phyloP scores from a whole-genome alignment of 108 stramenopile species.

The Stephanodiscus triporus region DNA sequence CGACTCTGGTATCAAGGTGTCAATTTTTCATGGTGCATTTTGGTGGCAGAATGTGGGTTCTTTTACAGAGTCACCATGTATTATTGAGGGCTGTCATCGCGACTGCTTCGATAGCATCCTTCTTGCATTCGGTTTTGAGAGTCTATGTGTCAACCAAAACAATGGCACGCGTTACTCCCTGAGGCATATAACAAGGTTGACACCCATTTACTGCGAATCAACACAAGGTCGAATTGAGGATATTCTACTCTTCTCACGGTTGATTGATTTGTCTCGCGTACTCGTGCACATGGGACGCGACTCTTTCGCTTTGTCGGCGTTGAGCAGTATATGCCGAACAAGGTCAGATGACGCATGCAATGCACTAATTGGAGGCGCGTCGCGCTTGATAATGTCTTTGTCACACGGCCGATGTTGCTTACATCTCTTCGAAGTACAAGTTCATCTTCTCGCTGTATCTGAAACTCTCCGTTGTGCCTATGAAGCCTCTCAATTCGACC shows the following conservation, averaged over 20 bases:
- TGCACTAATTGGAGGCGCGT: conserved; percentile 1
- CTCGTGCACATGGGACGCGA: conserved; percentile 45
- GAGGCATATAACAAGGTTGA: background rate
- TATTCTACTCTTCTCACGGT: conserved; percentile 15
- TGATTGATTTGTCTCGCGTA: conserved; percentile 37
- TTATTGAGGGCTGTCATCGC: background rate
- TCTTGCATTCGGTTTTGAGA: conserved; percentile 30
- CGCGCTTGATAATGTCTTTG: conserved; percentile 4
- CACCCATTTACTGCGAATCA: background rate
- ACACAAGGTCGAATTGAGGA: conserved; percentile 4
- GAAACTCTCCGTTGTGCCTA: conserved; percentile 2
- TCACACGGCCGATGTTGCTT: conserved; percentile 17
- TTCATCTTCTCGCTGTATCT: conserved; percentile 24
- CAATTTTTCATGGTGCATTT: conserved; percentile 26
- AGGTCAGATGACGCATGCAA: conserved; percentile 2
- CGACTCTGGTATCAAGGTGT: background rate
- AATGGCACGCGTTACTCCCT: background rate
- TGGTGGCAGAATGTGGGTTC: conserved; percentile 34
- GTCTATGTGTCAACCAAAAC: background rate
- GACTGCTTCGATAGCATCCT: conserved; percentile 22
- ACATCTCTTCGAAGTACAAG: conserved; percentile 22
- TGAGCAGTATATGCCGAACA: background rate
- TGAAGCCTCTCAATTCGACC: no score
- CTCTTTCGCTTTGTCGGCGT: conserved; percentile 25
- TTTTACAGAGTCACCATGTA: background rate